Base-by-base conservation (phyloP, 305 asterid genomes). In the Fraxinus greggii region DNA sequence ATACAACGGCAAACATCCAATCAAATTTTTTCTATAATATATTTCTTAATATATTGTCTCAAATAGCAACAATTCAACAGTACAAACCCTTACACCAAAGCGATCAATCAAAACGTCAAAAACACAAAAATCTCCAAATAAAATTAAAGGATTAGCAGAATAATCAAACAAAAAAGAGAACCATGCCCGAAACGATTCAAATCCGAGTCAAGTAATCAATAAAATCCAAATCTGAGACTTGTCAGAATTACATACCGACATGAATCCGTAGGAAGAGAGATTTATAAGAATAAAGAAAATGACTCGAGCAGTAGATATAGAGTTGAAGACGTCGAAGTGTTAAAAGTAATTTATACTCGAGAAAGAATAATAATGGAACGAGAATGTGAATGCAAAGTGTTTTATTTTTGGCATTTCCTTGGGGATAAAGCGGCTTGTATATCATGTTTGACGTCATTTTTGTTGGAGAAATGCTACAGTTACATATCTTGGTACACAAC, bases 71-170 rank as follows among this genome's bases (percentile, higher is more conserved):
- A 13, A 40, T 26, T 77, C 59, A 38, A 59, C 79, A 79, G 33
- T 1, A 35, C 76, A 48, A 82, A 69, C 81, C 79, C 87, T 36
- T 65, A 80, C 83, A 72, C 32, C 76, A 56, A 72, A 61, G 42
- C 82, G 85, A 80, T 81, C 82, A 80, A 81, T 75, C 86, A 78
- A 79, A 81, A 23, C 82, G 31, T 79, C 40, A n/a, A 61, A 48
- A 72, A 81, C 7, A 45, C 78, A 13, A 1, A 78, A 81, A 82
- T 73, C 31, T 67, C 65, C 48, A 75, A 78, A 76, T 24, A 69
- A 73, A 78, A 76, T 1, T 19, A 1, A 15, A 40, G 80, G 73
- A 73, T 54, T 45, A 73, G 28, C 59, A 24, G 75, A 33, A 17
- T 28, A 59, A 31, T 77, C 72, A 79, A 32, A 56, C 12, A 42